phyloP scores from a whole-genome alignment of 306 rosid species.

The Adenanthera pavonina region DNA sequence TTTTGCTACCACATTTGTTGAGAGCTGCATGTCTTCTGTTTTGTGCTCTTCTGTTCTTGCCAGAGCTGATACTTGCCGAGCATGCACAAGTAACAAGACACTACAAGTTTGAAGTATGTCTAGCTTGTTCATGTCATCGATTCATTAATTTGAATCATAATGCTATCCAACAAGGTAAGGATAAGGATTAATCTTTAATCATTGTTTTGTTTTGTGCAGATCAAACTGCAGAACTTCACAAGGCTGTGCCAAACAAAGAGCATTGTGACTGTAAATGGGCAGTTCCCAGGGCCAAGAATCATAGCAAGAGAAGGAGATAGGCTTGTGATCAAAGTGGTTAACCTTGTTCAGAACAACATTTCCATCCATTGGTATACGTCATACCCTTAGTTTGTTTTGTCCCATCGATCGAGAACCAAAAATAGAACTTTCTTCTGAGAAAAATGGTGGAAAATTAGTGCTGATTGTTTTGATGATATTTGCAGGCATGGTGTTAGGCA shows the following conservation, averaged over 20 bases:
- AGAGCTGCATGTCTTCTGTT: conserved; percentile 20
- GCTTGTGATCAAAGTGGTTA: conserved; percentile 55
- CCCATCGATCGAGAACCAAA: too few relatives aligned
- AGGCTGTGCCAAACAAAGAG: conserved; percentile 63
- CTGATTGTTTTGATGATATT: background rate
- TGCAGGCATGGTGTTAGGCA: conserved; percentile 58
- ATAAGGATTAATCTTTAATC: background rate
- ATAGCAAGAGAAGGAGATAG: conserved; percentile 66
- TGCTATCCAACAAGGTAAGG: background rate
- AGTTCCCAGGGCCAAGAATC: conserved; percentile 57
- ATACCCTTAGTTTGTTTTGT: background rate
- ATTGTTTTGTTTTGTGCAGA: conserved; percentile 33
- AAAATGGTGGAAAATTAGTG: background rate
- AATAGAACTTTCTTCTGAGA: background rate
- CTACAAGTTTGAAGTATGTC: conserved; percentile 53
- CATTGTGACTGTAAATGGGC: conserved; percentile 57
- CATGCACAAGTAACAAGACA: conserved; percentile 49
- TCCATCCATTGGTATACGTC: conserved; percentile 51
- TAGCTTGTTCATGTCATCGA: conserved; percentile 2
- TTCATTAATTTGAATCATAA: background rate
- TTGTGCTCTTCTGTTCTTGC: conserved; percentile 38
- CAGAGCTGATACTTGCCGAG: conserved; percentile 37
- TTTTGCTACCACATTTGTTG: conserved; percentile 4
- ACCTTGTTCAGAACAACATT: conserved; percentile 53
- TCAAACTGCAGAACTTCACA: conserved; percentile 53